phyloP scores from a whole-genome alignment of 2,329 filamentous ascomycete genomes.

The Aspergillus uvarum region DNA sequence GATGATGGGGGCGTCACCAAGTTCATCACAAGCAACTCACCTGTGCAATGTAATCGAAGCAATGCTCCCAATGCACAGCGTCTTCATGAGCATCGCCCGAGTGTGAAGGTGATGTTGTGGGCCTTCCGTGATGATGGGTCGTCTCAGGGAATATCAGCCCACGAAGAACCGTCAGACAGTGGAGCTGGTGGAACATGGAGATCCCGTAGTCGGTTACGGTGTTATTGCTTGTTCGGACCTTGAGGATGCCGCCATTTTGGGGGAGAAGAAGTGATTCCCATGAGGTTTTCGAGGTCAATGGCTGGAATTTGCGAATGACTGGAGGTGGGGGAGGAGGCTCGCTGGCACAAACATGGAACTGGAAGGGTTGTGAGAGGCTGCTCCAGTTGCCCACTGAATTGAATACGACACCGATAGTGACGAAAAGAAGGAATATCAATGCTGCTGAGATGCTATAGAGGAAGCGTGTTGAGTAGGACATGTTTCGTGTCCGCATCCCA shows the following conservation, averaged over 20 bases:
- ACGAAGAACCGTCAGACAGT: constrained; percentile 9
- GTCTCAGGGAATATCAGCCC: constrained; percentile 10
- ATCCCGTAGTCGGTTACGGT: constrained; percentile 7
- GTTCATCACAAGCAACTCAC: neutral
- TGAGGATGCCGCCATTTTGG: neutral
- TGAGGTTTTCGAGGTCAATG: neutral
- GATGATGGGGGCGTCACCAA: neutral
- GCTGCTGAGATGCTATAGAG: neutral
- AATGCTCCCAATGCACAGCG: constrained; percentile 16
- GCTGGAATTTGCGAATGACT: neutral
- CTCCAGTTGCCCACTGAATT: neutral
- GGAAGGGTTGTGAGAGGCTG: neutral
- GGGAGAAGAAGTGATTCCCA: constrained; percentile 8
- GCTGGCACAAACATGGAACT: neutral
- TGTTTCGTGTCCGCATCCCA: neutral
- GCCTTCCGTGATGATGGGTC: constrained; percentile 4
- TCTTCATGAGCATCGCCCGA: constrained; percentile 1
- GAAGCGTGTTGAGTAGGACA: neutral
- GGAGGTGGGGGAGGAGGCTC: neutral
- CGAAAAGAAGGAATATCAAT: neutral
- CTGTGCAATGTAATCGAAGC: constrained; percentile 20
- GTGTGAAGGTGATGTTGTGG: constrained; percentile 2
- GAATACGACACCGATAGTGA: neutral
- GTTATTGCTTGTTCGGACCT: neutral
- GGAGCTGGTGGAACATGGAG: constrained; percentile 16